Base-by-base conservation (phyloP, 2,329 filamentous ascomycete species). In the Xylariaceae sp. region DNA sequence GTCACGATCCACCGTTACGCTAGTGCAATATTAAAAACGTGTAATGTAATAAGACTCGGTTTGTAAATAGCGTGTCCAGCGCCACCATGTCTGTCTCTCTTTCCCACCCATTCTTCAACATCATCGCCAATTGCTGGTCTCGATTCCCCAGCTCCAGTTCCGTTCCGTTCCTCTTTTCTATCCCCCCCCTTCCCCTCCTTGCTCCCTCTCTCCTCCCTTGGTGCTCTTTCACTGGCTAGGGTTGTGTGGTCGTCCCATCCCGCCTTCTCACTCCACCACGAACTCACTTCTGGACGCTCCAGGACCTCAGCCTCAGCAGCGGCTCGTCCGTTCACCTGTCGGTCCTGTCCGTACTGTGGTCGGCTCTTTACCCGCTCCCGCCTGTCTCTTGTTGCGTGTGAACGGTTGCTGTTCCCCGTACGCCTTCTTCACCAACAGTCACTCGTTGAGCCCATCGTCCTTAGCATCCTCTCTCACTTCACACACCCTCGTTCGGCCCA, bases 331-430 rank as follows among this genome's bases (percentile, higher is more conserved):
- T 8, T 8, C 7, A 42, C 3, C 42, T n/a, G 23, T 34, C 49
- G 10, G 49, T 23, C 23, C 48, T 23, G 49, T 51, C 18, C 18
- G 47, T 49, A 49, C 62, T 58, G 61, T 65, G 60, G 50, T 60
- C 59, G 59, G 63, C 65, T 62, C 61, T 53, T 65, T 45, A n/a
- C 61, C 62, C 63, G 57, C 61, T 65, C 60, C 64, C 61, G 61
- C 52, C 58, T 59, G 63, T 66, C 37, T 47, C 54, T 58, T 56
- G 52, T 58, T 51, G 58, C 37, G 59, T 48, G 56, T 53, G 57
- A 47, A 51, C 35, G 6, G 50, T 51, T 51, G 13, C 56, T 65
- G 52, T 60, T 56, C 59, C 54, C 15, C 57, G 62, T 64, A 64
- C 65, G 64, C 64, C 63, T 65, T 64, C 60, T 49, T 56, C 56